Evolutionary conservation across 2,329 filamentous ascomycete species (phyloP).

Genomic region (Cadophora malorum): DNA sequence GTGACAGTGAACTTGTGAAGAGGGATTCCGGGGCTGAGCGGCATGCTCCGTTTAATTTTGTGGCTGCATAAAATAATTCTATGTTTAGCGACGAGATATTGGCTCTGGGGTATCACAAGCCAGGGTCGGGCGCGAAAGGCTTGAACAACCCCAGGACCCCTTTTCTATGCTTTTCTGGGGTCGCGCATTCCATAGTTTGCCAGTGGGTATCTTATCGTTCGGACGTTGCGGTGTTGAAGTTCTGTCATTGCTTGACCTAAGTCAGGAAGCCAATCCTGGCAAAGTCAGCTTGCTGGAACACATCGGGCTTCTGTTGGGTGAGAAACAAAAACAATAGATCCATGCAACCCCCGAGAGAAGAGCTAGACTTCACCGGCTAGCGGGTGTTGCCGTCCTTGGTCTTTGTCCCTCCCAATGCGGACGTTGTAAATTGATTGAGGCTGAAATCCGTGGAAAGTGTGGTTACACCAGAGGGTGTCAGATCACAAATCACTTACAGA

Average conservation of each 20-base stretch:
- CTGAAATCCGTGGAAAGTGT: not conserved
- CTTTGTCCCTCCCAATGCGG: not conserved
- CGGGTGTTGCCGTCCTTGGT: not conserved
- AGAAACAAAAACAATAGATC: not conserved
- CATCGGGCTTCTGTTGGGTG: not conserved
- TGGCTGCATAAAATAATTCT: conserved; percentile 10
- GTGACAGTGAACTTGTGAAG: not conserved
- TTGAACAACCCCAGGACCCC: conserved; percentile 3
- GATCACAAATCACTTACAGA: not conserved
- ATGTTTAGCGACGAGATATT: conserved; percentile 4
- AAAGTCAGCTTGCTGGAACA: not conserved
- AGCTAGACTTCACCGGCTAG: not conserved
- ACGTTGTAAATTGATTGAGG: conserved; percentile 2
- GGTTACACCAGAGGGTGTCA: not conserved
- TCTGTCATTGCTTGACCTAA: not conserved
- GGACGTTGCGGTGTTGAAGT: not conserved
- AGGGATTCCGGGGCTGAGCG: conserved; percentile 15
- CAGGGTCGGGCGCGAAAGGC: conserved; percentile 5
- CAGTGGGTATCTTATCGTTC: not conserved
- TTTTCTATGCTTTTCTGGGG: not conserved
- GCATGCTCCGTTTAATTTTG: conserved; percentile 10
- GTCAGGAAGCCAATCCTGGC: not conserved
- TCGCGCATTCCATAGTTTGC: not conserved
- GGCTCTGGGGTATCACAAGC: conserved; percentile 4
- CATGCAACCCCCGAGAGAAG: not conserved